Base-by-base conservation (phyloP, 2,329 filamentous ascomycete species). In the Sphaerulina populicola region DNA sequence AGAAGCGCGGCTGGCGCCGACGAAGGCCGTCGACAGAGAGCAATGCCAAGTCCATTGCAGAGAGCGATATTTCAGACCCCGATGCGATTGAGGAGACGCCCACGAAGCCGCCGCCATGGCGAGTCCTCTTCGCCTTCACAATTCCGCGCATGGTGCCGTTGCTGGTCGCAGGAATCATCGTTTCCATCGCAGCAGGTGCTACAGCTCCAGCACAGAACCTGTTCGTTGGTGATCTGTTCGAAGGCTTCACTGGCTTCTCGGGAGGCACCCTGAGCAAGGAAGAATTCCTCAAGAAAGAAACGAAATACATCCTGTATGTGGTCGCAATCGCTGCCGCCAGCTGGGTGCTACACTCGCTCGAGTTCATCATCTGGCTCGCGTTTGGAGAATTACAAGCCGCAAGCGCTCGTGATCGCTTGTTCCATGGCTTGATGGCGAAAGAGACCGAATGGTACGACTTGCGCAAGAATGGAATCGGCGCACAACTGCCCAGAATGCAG, bases 381-480 rank as follows among this genome's bases (percentile, higher is more conserved):
- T 93, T 93, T 66, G 87, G 90, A 11, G 90, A 96, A 67, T 62
- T 88, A 2, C 88, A 95, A 58, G 88, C 85, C 0, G 78, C 77
- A 30, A 78, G 70, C 42, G 82, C 81, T 6, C 78, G 88, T 4
- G 72, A 76, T 12, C 72, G 70, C 4, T 69, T 93, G 2, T 95
- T 95, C 62, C 61, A 71, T 1, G 77, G 77, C 2, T 71, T 97
- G 33, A 65, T 94, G n/a, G 69, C 72, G 5, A 88, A 83, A 63
- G 80, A 91, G 10, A 79, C 93, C 64, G 75, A 77, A 41, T 97
- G 90, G 89, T 95, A 87, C 62, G 89, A 96, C 64, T 72, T 75
- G 14, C 77, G 83, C 46, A 73, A 79, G 35, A 81, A 86, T 49
- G 91, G 90, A 0, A 76, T 87, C 14, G 78, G 80, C 1, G 83